These are phyloP conservation scores for Saccharomyces pastorianus DNA, from an alignment of 1,139 yeast species.

Conservation along the genomic window DNA sequence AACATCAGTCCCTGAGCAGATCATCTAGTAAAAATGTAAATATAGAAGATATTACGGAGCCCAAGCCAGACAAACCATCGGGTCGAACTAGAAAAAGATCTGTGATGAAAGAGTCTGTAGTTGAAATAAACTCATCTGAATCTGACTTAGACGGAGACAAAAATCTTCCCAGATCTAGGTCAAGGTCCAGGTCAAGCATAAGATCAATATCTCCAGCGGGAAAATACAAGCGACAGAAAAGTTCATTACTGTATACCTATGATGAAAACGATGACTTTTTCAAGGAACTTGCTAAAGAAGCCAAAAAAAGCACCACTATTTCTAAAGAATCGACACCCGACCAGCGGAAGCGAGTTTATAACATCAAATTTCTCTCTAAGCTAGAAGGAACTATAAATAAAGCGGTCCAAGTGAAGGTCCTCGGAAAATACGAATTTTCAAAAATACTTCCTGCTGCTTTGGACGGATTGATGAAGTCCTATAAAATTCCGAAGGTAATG, in stretches of 20 bases:
- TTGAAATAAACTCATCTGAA: neutral
- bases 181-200: neutral
- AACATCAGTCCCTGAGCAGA: neutral
- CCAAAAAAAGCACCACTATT: conserved; percentile 6
- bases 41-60: neutral
- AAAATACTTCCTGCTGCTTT: conserved; percentile 26
- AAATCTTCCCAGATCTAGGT: neutral
- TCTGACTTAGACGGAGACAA: neutral
- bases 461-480: conserved; percentile 19
- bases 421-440: conserved; percentile 24
- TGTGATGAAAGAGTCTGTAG: neutral
- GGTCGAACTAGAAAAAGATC: neutral
- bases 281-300: conserved; percentile 23
- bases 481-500: conserved; percentile 14
- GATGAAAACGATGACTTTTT: conserved; percentile 30
- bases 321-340: conserved; percentile 6
- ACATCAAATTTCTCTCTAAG: conserved; percentile 23
- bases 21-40: neutral
- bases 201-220: conserved; percentile 2
- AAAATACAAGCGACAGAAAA: conserved; percentile 1
- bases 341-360: conserved; percentile 18
- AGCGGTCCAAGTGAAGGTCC: conserved; percentile 24
- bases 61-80: neutral
- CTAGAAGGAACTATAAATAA: conserved; percentile 24
- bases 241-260: neutral